Evolutionary conservation across 306 rosid genomes (phyloP), one percentile per base, ranked within the genome.

Genomic region (Castanopsis chinensis): DNA sequence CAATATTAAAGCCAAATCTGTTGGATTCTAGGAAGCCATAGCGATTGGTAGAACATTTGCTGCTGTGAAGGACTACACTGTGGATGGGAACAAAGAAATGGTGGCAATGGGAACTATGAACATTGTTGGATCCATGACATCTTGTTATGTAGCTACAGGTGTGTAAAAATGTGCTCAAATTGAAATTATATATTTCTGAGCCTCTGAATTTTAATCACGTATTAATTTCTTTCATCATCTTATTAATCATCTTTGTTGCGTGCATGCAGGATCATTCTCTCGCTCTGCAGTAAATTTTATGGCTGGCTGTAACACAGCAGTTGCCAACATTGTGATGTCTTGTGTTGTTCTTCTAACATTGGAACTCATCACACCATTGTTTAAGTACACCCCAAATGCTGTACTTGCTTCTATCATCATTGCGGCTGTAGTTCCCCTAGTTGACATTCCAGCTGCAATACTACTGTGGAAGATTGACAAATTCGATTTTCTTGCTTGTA

Each of bases 31-130:
- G 97, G 99, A 95, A 92, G 99, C 92, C 49, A 87, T 92, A 57
- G 97, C 99, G 5, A 92, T 95, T 80, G 99, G 86, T 35, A 95
- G 97, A 90, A 95, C 99, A 65, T 95, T 95, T 85, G 97, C 98
- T 49, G 80, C 90, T 21, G 76, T 86, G 85, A 92, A 89, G 83
- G 94, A 90, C 89, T 95, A 95, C 72, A 75, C 89, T 68, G 27
- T 95, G 4, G 91, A 95, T 69, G 98, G 99, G 13, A 95, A 92
- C 89, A 86, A 88, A 85, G 99, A 95, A 86, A 95, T 95, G 99
- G 87, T 95, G 61, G 99, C 99, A 64, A 20, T 92, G 55, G 99
- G 99, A 79, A 85, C 97, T 8, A 91, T 91, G 97, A 95, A 95
- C 83, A 15, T 95, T 19, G 35, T 89, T 79, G 97, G 99, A 70